Percentiles rank a stretch among this genome's conserved stretches.
These are phyloP conservation scores for Corymbia citriodora DNA, from an alignment of 441 rosid species.

Conservation along the genomic window DNA sequence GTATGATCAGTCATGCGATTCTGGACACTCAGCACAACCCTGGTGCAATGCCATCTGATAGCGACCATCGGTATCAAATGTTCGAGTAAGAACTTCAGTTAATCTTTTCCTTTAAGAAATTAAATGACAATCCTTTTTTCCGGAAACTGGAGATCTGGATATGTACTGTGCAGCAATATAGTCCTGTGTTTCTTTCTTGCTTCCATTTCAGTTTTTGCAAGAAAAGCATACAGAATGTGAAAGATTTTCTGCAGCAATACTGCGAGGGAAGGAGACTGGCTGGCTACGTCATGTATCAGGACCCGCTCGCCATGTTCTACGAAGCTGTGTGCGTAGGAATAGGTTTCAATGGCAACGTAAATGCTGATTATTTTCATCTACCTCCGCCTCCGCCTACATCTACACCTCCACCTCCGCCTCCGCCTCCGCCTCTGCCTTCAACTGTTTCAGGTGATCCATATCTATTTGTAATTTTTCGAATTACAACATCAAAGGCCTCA, in stretches of 20 bases:
- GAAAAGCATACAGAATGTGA: constrained; percentile 32
- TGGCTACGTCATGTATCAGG: constrained; percentile 34
- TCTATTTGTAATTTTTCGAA: too few relatives aligned
- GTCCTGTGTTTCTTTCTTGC: neutral
- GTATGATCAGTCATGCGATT: constrained; percentile 52
- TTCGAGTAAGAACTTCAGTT: constrained; percentile 30
- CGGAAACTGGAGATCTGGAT: neutral
- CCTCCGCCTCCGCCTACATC: neutral
- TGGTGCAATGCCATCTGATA: neutral
- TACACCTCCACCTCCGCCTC: neutral
- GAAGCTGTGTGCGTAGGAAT: constrained; percentile 41
- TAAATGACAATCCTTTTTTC: neutral
- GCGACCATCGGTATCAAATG: constrained; percentile 13
- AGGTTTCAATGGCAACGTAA: constrained; percentile 10
- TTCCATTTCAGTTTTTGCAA: constrained; percentile 27
- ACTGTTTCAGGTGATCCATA: neutral
- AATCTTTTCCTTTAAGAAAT: neutral
- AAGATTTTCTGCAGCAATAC: constrained; percentile 40
- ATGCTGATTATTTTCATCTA: constrained; percentile 4
- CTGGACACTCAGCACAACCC: constrained; percentile 13
- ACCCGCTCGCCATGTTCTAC: constrained; percentile 43
- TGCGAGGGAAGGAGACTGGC: constrained; percentile 25
- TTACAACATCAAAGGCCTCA: constrained; percentile 1
- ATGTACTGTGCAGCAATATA: neutral
- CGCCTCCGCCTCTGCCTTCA: neutral